Conservation (phyloP, 208 protist genomes). For the Trypanosoma platydactyli region DNA sequence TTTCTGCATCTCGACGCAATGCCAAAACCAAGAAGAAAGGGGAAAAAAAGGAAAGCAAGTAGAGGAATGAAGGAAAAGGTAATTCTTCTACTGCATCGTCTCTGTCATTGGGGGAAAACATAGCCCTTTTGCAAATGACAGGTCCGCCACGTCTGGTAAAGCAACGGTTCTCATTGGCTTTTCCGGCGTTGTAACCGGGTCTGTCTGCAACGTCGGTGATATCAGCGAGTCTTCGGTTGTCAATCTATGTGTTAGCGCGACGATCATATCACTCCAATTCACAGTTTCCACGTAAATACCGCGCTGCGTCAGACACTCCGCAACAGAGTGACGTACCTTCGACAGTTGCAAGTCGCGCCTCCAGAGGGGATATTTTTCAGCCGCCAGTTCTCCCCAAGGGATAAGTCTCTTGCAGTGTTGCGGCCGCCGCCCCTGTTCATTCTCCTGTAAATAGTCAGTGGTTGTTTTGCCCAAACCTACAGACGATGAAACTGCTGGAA, state of each 20-base stretch:
- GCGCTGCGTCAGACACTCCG: neutral
- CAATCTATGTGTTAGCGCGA: neutral
- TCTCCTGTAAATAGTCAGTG: neutral
- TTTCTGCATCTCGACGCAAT: neutral
- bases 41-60: neutral
- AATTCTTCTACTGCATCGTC: neutral
- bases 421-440: neutral
- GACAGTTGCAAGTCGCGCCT: neutral
- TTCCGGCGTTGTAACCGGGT: neutral
- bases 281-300: conserved; percentile 9
- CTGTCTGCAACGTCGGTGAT: neutral
- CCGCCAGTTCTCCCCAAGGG: conserved; percentile 7
- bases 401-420: neutral
- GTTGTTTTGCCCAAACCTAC: neutral
- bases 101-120: neutral
- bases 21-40: neutral
- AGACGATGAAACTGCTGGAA: neutral
- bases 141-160: neutral
- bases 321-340: conserved; percentile 15
- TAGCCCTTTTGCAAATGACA: neutral
- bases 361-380: conserved; percentile 25
- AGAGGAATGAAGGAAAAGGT: neutral
- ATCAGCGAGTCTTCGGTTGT: neutral
- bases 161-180: neutral
- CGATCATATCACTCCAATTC: conserved; percentile 11